Evolutionary conservation across 2,329 filamentous ascomycete species (phyloP), one percentile per base, ranked within the genome.

Genomic region (Periconia digitata): DNA sequence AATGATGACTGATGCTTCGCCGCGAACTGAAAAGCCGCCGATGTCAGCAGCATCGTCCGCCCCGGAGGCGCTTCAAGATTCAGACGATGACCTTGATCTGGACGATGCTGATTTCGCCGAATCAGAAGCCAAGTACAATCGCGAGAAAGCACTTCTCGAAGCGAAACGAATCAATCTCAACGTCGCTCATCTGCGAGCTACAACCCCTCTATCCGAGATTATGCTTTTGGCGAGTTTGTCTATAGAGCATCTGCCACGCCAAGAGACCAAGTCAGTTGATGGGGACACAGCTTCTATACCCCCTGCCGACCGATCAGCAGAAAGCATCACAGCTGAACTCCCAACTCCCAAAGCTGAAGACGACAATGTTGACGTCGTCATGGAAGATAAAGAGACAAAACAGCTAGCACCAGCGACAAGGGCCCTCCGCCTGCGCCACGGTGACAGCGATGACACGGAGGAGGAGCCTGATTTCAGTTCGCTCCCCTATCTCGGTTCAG

Each of bases 21-120:
- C 66, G n/a, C 53, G 47, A 3, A 49, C 51, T 12, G 55, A 58
- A 10, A 66, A 64, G 35, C 62, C 62, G 7, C 61, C 64, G 0
- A 51, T 62, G 20, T 67, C 67, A 27, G 60, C 59, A 17, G 54
- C 62, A 22, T 66, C 66, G 1, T 68, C 66, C 18, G 66, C 60
- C 3, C 64, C 64, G 6, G 60, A 68, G 45, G 62, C 55, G 6
- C 46, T 70, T 20, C 62, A 66, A 46, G 75, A 74, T 43, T 76
- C 74, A 18, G 76, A 79, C 17, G 76, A 78, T 43, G 74, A 74
- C 41, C 64, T 76, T 44, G 74, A 77, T 52, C 63, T 75, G 10
- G 72, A 74, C 27, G 74, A 78, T 48, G 74, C 64, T 27, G 71
- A 77, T 44, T 72, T 75, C 44, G 73, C 73, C 8, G 69, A 75